Evolutionary conservation across 352 stramenopile genomes (phyloP).

Genomic region (Aphanomyces stellatus): DNA sequence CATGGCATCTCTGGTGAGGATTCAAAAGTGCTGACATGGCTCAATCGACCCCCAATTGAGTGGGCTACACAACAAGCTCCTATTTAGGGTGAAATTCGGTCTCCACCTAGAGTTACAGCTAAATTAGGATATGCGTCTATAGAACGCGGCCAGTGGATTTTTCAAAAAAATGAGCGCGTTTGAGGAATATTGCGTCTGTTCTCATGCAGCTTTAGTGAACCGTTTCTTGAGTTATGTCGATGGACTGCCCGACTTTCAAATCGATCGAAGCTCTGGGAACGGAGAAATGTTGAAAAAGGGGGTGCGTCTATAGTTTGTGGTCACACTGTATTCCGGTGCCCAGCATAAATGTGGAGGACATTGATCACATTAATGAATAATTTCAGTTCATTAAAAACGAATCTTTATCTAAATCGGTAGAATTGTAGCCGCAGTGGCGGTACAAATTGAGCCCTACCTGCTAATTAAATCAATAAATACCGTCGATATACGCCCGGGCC

Average conservation of each 20-base stretch:
- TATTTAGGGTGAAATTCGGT: no score
- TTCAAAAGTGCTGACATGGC: neutral
- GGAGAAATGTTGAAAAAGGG: no score
- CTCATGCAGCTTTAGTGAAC: no score
- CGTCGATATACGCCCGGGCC: constrained; percentile 6
- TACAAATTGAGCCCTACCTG: neutral
- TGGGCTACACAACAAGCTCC: no score
- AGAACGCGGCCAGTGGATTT: no score
- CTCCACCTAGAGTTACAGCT: no score
- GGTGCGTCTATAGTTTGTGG: neutral
- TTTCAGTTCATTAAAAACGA: neutral
- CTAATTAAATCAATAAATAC: neutral
- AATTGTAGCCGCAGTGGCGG: neutral
- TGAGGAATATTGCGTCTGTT: no score
- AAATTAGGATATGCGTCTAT: neutral
- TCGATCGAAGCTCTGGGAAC: no score
- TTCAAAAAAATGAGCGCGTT: no score
- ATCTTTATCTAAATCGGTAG: neutral
- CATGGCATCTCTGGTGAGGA: neutral
- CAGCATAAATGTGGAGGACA: neutral
- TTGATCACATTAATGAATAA: neutral
- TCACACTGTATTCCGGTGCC: neutral
- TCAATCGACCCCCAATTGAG: neutral
- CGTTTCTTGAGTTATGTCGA: no score
- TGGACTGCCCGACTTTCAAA: no score